phyloP scores from a whole-genome alignment of 306 rosid genomes.

The Quercus agrifolia region DNA sequence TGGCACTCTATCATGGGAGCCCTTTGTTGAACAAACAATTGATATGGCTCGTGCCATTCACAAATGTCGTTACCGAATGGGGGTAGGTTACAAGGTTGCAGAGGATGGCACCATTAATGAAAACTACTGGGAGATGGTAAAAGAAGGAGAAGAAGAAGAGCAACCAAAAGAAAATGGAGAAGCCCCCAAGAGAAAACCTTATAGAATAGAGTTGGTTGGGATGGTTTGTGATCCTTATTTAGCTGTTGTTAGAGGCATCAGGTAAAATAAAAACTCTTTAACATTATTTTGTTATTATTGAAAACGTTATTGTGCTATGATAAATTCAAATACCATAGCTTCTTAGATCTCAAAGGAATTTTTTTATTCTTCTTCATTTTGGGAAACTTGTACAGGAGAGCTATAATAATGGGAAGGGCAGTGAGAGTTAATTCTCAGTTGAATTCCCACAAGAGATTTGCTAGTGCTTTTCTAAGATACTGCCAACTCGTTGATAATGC shows the following conservation, averaged over 20 bases:
- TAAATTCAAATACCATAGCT: background rate
- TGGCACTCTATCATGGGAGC: conserved; percentile 88
- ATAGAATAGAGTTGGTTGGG: conserved; percentile 89
- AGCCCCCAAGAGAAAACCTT: conserved; percentile 42
- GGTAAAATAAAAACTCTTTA: conserved; percentile 26
- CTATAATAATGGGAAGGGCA: conserved; percentile 73
- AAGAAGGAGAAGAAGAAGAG: conserved; percentile 35
- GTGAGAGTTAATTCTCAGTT: conserved; percentile 87
- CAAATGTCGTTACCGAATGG: conserved; percentile 73
- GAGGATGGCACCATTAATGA: conserved; percentile 65
- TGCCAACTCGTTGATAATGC: conserved; percentile 83
- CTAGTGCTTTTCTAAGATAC: conserved; percentile 60
- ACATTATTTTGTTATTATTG: too few species aligned
- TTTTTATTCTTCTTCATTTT: too few species aligned
- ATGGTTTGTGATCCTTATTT: conserved; percentile 91
- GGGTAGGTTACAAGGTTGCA: conserved; percentile 70
- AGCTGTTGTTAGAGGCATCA: conserved; percentile 90
- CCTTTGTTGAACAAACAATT: conserved; percentile 77
- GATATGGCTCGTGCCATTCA: conserved; percentile 84
- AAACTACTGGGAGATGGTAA: conserved; percentile 74
- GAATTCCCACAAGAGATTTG: conserved; percentile 93
- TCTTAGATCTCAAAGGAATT: background rate
- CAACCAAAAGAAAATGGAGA: conserved; percentile 14
- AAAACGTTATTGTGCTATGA: too few species aligned
- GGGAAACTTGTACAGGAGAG: conserved; percentile 56